A percentile compares a stretch with the other conserved stretches of the same genome.
These are phyloP conservation scores for Eudorina sp. DNA, from an alignment of 139 green algal genomes.

Conservation along the genomic window DNA sequence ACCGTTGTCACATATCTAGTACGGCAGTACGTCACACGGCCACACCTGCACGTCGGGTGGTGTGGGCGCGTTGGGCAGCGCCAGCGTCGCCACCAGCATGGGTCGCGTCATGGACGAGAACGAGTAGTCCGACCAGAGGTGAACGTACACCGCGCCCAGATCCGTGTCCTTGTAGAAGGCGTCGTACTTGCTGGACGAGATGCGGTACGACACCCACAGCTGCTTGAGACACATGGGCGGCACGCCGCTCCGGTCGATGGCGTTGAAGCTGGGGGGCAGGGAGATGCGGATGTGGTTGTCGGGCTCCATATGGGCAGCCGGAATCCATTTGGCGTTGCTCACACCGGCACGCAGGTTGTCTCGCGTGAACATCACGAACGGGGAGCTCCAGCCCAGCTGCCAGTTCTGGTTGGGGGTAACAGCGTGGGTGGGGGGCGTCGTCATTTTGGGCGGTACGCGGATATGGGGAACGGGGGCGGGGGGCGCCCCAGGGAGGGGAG, in stretches of 20 bases:
- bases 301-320: neutral
- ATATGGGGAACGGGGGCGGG: too few species aligned
- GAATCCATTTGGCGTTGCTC: neutral
- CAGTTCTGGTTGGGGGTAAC: neutral
- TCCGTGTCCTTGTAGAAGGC: slow-evolving; percentile 8
- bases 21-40: neutral
- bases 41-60: neutral
- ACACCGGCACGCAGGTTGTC: neutral
- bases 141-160: neutral
- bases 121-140: slow-evolving; percentile 1
- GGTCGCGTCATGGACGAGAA: neutral
- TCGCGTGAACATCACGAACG: slow-evolving; percentile 21
- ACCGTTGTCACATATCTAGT: neutral
- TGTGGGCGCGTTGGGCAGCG: slow-evolving; percentile 14
- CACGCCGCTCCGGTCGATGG: slow-evolving; percentile 2
- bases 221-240: neutral
- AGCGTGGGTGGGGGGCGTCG: neutral
- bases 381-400: slow-evolving; percentile 43
- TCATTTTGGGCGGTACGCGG: too few species aligned
- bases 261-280: neutral
- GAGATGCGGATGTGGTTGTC: slow-evolving; percentile 27
- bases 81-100: neutral
- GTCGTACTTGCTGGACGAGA: slow-evolving; percentile 13
- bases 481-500: too few species aligned
- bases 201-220: slow-evolving; percentile 41